These are phyloP conservation scores for Cyberlindnera meyerae DNA, from an alignment of 805 yeast species.

Conservation along the genomic window DNA sequence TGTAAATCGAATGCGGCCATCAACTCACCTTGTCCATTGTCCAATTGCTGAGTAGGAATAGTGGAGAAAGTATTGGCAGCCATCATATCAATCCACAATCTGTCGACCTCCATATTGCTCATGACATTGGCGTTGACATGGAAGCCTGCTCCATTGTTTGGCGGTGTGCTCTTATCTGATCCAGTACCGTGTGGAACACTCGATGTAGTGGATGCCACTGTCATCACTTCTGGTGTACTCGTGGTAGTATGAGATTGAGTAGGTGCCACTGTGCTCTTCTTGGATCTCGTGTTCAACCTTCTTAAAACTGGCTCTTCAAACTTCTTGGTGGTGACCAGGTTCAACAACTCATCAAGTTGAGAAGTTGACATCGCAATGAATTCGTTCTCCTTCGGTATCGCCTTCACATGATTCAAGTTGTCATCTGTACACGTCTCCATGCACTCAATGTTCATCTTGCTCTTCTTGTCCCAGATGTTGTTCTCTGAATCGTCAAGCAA, in stretches of 20 bases:
- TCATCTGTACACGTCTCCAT: conserved; percentile 8
- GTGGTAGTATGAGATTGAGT: background rate
- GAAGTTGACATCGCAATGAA: conserved; percentile 14
- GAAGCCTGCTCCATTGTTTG: conserved; percentile 9
- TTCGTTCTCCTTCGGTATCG: conserved; percentile 25
- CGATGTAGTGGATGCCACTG: background rate
- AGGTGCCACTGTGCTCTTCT: conserved; percentile 2
- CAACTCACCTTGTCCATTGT: conserved; percentile 2
- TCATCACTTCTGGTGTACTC: background rate
- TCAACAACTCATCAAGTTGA: conserved; percentile 23
- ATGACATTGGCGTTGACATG: conserved; percentile 18
- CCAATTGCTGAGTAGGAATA: conserved; percentile 1
- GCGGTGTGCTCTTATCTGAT: conserved; percentile 13
- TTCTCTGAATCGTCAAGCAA: conserved; percentile 30
- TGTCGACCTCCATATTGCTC: conserved; percentile 20
- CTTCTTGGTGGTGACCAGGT: conserved; percentile 10
- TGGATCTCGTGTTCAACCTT: conserved; percentile 12
- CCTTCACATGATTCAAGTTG: conserved; percentile 18
- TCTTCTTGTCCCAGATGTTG: conserved; percentile 24
- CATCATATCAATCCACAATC: conserved; percentile 25
- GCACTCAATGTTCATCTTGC: conserved; percentile 19
- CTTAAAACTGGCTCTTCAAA: conserved; percentile 16
- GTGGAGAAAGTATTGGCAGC: conserved; percentile 9
- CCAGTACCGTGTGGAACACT: conserved; percentile 2
- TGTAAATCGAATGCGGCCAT: background rate